Evolutionary conservation across 208 protist genomes (phyloP).

Genomic region (Naegleria gruberi): DNA sequence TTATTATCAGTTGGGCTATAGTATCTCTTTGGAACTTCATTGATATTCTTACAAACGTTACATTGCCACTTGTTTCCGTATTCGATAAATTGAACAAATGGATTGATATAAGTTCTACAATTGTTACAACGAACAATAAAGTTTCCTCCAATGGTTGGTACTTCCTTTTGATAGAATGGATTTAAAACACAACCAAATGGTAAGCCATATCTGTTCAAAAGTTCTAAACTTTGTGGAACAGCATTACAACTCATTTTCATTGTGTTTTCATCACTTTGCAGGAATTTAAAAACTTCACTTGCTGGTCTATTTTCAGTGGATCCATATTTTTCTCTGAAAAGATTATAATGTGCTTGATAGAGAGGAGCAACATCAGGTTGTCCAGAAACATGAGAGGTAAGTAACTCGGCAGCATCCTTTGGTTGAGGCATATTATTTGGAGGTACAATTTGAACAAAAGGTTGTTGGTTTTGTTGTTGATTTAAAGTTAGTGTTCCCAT

Average conservation of each 20-base stretch:
- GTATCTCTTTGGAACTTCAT: conserved; percentile 73
- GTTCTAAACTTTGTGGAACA: not conserved
- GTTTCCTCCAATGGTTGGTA: not conserved
- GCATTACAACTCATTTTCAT: not conserved
- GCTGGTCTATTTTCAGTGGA: not conserved
- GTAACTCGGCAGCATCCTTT: not conserved
- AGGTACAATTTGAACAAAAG: not conserved
- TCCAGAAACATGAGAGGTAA: not conserved
- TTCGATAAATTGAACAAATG: conserved; percentile 87
- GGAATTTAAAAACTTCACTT: not conserved
- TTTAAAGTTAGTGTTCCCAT: not conserved
- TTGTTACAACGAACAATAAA: conserved; percentile 12
- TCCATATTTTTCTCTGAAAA: not conserved
- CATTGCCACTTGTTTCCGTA: conserved; percentile 81
- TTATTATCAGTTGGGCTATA: conserved; percentile 67
- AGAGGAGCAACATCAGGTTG: not conserved
- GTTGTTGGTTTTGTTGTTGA: not conserved
- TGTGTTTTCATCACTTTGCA: not conserved
- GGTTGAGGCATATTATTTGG: not conserved
- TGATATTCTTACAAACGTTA: conserved; percentile 79
- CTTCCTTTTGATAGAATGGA: not conserved
- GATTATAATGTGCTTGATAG: not conserved
- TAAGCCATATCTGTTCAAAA: not conserved
- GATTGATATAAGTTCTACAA: conserved; percentile 93
- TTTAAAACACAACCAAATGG: conserved; percentile 4